Conservation (phyloP, 225 moss, liverwort and hornwort genomes). For the Asterella californica region DNA sequence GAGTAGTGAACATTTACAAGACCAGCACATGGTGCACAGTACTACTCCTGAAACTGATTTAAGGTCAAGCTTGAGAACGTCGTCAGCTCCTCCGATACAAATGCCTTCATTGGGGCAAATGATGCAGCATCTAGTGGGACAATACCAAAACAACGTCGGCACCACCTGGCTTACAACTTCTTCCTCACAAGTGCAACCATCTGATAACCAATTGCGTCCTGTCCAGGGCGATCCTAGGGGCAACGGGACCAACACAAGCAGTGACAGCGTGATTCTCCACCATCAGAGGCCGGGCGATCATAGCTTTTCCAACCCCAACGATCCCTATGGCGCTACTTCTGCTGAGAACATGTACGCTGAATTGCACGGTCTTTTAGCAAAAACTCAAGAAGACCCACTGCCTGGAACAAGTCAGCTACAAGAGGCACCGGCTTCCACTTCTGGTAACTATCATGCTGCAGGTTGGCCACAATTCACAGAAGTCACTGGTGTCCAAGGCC, state of each 20-base stretch:
- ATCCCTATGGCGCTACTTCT: not conserved
- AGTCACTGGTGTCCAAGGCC: not conserved
- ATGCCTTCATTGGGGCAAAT: conserved; percentile 24
- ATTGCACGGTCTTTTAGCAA: conserved; percentile 34
- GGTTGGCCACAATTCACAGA: conserved; percentile 18
- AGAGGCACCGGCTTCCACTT: not conserved
- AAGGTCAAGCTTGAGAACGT: conserved; percentile 4
- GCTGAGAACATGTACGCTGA: conserved; percentile 40
- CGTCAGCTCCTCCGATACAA: conserved; percentile 17
- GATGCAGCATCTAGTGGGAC: conserved; percentile 31
- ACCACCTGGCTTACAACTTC: conserved; percentile 14
- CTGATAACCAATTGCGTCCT: not conserved
- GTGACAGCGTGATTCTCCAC: conserved; percentile 28
- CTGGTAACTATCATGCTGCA: not conserved
- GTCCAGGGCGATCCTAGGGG: not conserved
- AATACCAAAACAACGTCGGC: conserved; percentile 17
- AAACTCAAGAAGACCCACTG: conserved; percentile 15
- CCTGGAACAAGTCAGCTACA: not conserved
- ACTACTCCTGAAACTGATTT: not conserved
- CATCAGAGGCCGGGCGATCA: not conserved
- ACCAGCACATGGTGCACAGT: conserved; percentile 22
- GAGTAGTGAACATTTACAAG: conserved; percentile 2
- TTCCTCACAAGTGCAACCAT: conserved; percentile 4
- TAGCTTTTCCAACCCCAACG: not conserved
- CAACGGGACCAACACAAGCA: not conserved